Conservation (phyloP, 306 rosid species). For the Oxytropis ochrocephala region DNA sequence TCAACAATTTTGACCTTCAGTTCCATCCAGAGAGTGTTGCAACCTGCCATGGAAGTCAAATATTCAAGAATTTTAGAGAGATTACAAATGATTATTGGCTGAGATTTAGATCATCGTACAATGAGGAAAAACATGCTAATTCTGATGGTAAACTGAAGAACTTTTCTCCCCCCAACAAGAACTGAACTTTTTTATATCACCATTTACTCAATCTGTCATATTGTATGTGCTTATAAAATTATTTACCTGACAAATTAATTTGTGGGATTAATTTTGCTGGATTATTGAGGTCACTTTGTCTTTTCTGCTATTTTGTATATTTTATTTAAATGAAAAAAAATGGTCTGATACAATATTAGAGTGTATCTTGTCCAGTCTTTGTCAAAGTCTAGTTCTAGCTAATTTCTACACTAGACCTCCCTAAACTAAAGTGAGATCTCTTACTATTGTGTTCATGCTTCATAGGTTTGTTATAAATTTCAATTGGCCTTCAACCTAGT, state of each 20-base stretch:
- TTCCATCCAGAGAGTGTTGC: constrained; percentile 99
- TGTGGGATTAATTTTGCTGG: constrained; percentile 3
- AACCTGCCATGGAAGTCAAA: constrained; percentile 71
- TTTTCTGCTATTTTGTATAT: not conserved
- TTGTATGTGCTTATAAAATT: not conserved
- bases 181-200: constrained; percentile 1
- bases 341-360: not conserved
- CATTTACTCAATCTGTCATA: constrained; percentile 3
- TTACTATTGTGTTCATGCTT: not conserved
- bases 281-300: not conserved
- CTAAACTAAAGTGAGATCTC: constrained; percentile 6
- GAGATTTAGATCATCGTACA: constrained; percentile 41
- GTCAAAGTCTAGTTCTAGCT: constrained; percentile 5
- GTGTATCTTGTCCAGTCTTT: constrained; percentile 3
- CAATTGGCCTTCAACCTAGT: not conserved
- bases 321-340: not conserved
- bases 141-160: constrained; percentile 55
- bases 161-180: no score
- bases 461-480: constrained; percentile 18
- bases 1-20: constrained; percentile 53
- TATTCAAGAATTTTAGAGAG: constrained; percentile 80
- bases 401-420: not conserved
- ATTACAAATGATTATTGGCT: constrained; percentile 79
- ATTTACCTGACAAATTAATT: not conserved
- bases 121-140: constrained; percentile 25